These are phyloP conservation scores for Candida argentea DNA, from an alignment of 805 yeast species.

Conservation along the genomic window DNA sequence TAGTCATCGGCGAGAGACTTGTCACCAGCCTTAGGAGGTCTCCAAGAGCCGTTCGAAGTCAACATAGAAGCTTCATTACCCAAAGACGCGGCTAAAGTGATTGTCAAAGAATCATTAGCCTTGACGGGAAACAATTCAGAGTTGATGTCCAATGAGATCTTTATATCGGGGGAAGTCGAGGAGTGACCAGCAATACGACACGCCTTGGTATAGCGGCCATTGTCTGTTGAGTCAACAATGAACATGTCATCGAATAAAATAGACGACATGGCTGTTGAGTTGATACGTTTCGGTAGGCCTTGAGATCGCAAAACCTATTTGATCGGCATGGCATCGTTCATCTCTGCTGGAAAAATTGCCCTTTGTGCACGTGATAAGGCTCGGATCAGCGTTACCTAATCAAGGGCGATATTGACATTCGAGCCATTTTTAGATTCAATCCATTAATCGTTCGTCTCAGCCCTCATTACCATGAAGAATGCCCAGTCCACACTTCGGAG, in stretches of 20 bases:
- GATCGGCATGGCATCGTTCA: too few relatives aligned
- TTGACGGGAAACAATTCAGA: conserved; percentile 84
- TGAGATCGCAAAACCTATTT: too few relatives aligned
- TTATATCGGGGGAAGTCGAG: conserved; percentile 69
- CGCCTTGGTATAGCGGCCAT: conserved; percentile 87
- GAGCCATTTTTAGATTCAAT: too few relatives aligned
- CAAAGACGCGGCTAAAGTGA: conserved; percentile 75
- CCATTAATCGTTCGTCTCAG: too few relatives aligned
- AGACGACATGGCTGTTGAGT: too few relatives aligned
- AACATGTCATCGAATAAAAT: conserved; percentile 91
- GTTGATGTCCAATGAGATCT: conserved; percentile 81
- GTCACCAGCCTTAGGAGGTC: conserved; percentile 78
- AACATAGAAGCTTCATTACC: conserved; percentile 36
- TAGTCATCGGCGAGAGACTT: conserved; percentile 89
- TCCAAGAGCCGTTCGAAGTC: conserved; percentile 58
- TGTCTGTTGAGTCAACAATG: conserved; percentile 71
- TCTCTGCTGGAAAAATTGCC: too few relatives aligned
- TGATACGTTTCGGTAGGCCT: too few relatives aligned
- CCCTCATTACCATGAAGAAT: too few relatives aligned
- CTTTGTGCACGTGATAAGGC: too few relatives aligned
- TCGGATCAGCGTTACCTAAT: too few relatives aligned
- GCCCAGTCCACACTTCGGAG: too few relatives aligned
- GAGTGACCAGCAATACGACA: conserved; percentile 83
- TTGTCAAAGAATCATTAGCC: conserved; percentile 66
- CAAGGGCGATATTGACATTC: too few relatives aligned